Conservation (phyloP, 257 asterid genomes). For the Nicotiana paniculata region DNA sequence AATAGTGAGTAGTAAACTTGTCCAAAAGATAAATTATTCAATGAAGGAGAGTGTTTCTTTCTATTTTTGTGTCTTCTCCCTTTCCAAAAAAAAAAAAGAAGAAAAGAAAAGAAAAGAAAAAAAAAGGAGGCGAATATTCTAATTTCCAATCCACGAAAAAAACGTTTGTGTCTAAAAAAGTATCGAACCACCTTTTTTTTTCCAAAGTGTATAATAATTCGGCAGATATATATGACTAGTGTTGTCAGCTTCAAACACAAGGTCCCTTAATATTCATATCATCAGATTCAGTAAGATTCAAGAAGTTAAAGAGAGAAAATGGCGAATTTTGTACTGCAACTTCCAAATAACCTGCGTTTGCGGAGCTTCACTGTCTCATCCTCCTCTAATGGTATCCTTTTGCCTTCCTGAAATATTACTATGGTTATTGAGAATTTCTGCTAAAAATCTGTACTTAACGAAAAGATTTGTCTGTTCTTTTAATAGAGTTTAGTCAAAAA, state of each 20-base stretch:
- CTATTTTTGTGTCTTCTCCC: too few relatives aligned
- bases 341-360: constrained; percentile 40
- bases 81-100: too few relatives aligned
- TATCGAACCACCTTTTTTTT: neutral
- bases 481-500: neutral
- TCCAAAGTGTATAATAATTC: neutral
- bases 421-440: neutral
- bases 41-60: too few relatives aligned
- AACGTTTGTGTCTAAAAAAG: neutral
- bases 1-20: too few relatives aligned
- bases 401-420: neutral
- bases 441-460: neutral
- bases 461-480: neutral
- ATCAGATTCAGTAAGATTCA: neutral
- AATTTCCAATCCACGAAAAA: neutral
- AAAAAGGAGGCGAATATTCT: neutral
- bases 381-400: constrained; percentile 50
- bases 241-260: neutral
- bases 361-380: constrained; percentile 40
- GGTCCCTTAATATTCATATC: neutral
- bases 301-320: constrained; percentile 15
- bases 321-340: constrained; percentile 46
- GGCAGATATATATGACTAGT: neutral
- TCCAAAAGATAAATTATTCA: too few relatives aligned
- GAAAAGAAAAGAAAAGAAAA: too few relatives aligned